Conservation (phyloP, 805 yeast species). For the Candida ortonii region DNA sequence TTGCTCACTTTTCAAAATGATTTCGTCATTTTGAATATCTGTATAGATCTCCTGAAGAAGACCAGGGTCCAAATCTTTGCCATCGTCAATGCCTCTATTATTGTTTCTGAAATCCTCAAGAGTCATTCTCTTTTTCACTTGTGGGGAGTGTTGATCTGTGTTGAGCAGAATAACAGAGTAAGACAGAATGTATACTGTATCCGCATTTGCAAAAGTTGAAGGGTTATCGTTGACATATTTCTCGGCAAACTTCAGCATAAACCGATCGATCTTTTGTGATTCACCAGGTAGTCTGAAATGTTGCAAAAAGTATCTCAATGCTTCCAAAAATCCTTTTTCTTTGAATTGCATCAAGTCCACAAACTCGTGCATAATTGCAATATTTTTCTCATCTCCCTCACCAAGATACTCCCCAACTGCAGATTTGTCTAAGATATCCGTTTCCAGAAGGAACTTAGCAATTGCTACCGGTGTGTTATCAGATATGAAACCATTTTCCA, state of each 20-base stretch:
- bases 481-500: slow-evolving; percentile 60
- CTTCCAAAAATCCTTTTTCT: slow-evolving; percentile 70
- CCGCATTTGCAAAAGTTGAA: slow-evolving; percentile 83
- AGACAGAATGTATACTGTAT: slow-evolving; percentile 87
- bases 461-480: slow-evolving; percentile 62
- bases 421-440: slow-evolving; percentile 76
- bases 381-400: slow-evolving; percentile 75
- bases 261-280: slow-evolving; percentile 95
- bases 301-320: slow-evolving; percentile 81
- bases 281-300: slow-evolving; percentile 95
- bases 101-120: slow-evolving; percentile 81
- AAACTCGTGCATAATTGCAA: slow-evolving; percentile 88
- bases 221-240: slow-evolving; percentile 88
- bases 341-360: slow-evolving; percentile 83
- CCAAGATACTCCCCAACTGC: slow-evolving; percentile 90
- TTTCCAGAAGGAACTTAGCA: slow-evolving; percentile 66
- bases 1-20: slow-evolving; percentile 88
- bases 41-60: slow-evolving; percentile 64
- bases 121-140: slow-evolving; percentile 84
- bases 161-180: slow-evolving; percentile 91
- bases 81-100: slow-evolving; percentile 91
- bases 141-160: slow-evolving; percentile 90
- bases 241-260: slow-evolving; percentile 95
- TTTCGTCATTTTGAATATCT: slow-evolving; percentile 82
- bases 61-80: slow-evolving; percentile 75